Evolutionary conservation across 192 early-diverging fungal species (phyloP), one percentile per base, ranked within the genome.

Genomic region (Tieghemiomyces parasiticus): DNA sequence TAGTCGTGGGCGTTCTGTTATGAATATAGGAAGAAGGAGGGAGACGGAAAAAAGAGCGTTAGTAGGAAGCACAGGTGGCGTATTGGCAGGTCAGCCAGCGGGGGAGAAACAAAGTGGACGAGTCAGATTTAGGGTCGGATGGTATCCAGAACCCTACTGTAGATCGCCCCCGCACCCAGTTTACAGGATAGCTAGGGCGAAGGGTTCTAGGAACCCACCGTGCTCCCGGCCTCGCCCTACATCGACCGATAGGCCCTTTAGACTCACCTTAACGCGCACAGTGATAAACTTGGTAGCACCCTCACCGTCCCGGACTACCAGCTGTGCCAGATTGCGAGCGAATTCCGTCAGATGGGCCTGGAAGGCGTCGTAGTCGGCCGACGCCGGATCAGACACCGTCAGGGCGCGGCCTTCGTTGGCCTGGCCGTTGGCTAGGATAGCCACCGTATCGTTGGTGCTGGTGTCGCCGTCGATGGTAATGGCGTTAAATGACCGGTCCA

Each of bases 281-380:
- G 92, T 91, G 42, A 97, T 80, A 67, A 97, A 97, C 73, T 95
- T 97, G 53, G 94, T 97, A 1, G 94, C 94, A 0, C 94, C 94
- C 71, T 97, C 94, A 35, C 94, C 94, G 74, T 97, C 94, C 53
- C 90, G 71, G 13, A 97, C 94, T 16, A 97, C 85, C 16, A 95
- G 76, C 55, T 88, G 77, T 8, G 94, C 89, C 44, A 97, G 71
- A 46, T 94, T 89, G 16, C 80, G 81, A 29, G 90, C 80, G 71
- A 95, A 93, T n/a, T 67, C 69, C 6, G 86, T 87, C 58, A 97
- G 74, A 55, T 80, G 73, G 20, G 81, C 70, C 46, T 74, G 67
- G 72, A 97, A 97, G 14, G 65, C 66, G 12, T 67, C 35, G 67
- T 74, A 94, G 35, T 81, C 90, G 29, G 59, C 34, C 4, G 77